These are phyloP conservation scores for Purpureocillium takamizusanense DNA, from an alignment of 2,329 filamentous ascomycete species.

Conservation along the genomic window DNA sequence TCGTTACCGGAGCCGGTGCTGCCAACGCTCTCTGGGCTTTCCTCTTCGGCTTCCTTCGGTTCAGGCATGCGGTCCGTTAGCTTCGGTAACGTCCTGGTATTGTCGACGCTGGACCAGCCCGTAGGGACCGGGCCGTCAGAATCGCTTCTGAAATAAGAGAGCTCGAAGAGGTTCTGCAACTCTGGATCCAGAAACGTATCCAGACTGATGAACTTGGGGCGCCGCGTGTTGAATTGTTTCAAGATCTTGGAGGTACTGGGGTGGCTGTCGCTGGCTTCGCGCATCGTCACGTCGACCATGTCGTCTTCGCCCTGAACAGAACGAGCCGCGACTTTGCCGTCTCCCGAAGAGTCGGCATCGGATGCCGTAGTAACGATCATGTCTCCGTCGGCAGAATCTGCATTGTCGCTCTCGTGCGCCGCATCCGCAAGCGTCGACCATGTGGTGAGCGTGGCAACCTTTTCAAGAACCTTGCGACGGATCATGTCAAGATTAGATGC, in stretches of 20 bases:
- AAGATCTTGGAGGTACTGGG: slow-evolving; percentile 27
- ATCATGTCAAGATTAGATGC: slow-evolving; percentile 58
- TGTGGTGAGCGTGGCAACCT: slow-evolving; percentile 68
- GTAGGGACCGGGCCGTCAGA: slow-evolving; percentile 54
- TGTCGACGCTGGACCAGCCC: slow-evolving; percentile 57
- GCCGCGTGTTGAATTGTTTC: slow-evolving; percentile 37
- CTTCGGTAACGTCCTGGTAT: slow-evolving; percentile 48
- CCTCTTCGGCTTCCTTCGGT: slow-evolving; percentile 35
- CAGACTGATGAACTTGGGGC: slow-evolving; percentile 44
- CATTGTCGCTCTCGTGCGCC: slow-evolving; percentile 30
- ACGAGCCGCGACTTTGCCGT: slow-evolving; percentile 62
- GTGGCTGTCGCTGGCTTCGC: slow-evolving; percentile 37
- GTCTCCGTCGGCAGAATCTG: slow-evolving; percentile 56
- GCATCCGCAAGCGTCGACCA: slow-evolving; percentile 50
- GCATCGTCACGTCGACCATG: slow-evolving; percentile 84
- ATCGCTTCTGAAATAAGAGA: slow-evolving; percentile 54
- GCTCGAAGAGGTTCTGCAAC: slow-evolving; percentile 66
- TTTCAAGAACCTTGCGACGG: slow-evolving; percentile 69
- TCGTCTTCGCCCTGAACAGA: slow-evolving; percentile 86
- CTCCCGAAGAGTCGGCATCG: slow-evolving; percentile 57
- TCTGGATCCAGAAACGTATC: slow-evolving; percentile 50
- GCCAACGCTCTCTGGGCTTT: slow-evolving; percentile 38
- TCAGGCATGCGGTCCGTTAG: slow-evolving; percentile 37
- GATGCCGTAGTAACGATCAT: slow-evolving; percentile 56
- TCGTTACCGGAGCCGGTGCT: slow-evolving; percentile 40